Evolutionary conservation across 257 asterid genomes (phyloP).

Genomic region (Solanum rostratum): DNA sequence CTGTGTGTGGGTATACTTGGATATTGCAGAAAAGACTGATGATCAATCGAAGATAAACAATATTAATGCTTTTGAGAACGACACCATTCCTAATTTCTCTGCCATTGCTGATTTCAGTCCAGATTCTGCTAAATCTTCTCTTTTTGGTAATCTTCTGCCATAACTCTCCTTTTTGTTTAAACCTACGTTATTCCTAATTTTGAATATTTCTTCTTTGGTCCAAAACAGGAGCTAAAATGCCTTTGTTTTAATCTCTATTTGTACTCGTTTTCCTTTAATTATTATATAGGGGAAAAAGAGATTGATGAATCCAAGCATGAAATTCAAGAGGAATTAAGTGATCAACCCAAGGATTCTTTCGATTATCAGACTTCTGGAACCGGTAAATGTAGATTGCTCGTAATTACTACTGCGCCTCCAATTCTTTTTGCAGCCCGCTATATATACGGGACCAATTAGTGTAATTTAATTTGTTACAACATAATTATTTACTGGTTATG

Average conservation of each 20-base stretch:
- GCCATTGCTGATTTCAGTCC: not conserved
- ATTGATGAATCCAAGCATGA: not conserved
- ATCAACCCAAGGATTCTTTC: not conserved
- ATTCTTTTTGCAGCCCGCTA: not conserved
- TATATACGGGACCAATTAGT: not conserved
- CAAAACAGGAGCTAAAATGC: not conserved
- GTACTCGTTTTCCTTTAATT: not conserved
- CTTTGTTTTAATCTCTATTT: not conserved
- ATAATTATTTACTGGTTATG: not conserved
- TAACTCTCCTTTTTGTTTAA: not conserved
- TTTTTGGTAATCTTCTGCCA: not conserved
- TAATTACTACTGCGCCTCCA: slow-evolving; percentile 16
- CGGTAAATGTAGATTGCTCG: slow-evolving; percentile 37
- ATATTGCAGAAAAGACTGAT: not conserved
- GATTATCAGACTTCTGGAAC: slow-evolving; percentile 1
- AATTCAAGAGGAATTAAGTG: not conserved
- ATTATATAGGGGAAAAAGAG: not conserved
- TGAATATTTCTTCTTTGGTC: not conserved
- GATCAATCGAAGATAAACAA: slow-evolving; percentile 6
- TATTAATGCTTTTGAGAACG: not conserved
- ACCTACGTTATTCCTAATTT: slow-evolving; percentile 15
- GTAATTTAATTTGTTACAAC: not conserved
- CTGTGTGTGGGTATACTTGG: not conserved
- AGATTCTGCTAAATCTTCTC: slow-evolving; percentile 13
- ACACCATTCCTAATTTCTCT: slow-evolving; percentile 14